phyloP scores from a whole-genome alignment of 129 eudicot genomes.

The Escallonia herrerae region DNA sequence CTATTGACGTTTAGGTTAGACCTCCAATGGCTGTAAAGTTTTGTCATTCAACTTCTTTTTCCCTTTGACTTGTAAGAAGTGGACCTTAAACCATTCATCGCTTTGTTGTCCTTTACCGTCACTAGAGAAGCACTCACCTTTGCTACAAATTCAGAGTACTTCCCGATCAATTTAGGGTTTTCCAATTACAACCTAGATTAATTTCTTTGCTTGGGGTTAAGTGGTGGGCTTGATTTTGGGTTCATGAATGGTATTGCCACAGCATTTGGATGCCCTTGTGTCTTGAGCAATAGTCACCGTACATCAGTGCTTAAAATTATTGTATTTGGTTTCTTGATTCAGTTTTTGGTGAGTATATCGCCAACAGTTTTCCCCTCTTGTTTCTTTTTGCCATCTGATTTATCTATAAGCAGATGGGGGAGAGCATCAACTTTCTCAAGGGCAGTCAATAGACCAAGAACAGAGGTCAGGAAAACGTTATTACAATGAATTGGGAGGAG shows the following conservation, averaged over 20 bases:
- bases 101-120: not conserved
- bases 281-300: not conserved
- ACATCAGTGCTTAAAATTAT: no score
- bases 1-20: slow-evolving; percentile 13
- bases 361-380: not conserved
- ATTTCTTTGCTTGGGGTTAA: no score
- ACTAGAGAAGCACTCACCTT: no score
- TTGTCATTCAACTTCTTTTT: not conserved
- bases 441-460: slow-evolving; percentile 23
- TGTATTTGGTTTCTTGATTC: not conserved
- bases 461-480: slow-evolving; percentile 27
- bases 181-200: no score
- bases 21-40: slow-evolving; percentile 5
- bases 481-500: slow-evolving; percentile 13
- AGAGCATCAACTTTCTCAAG: slow-evolving; percentile 31
- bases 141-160: no score
- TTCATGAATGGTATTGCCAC: not conserved
- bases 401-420: slow-evolving; percentile 26
- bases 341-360: no score
- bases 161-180: no score
- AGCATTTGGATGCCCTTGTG: not conserved
- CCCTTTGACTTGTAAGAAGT: not conserved
- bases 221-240: not conserved
- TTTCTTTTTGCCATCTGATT: slow-evolving; percentile 5
- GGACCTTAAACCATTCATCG: not conserved